Percentiles rank a stretch among this genome's conserved stretches.
phyloP scores from a whole-genome alignment of 768 basidiomycete genomes.

The Rhizopogon rudus region DNA sequence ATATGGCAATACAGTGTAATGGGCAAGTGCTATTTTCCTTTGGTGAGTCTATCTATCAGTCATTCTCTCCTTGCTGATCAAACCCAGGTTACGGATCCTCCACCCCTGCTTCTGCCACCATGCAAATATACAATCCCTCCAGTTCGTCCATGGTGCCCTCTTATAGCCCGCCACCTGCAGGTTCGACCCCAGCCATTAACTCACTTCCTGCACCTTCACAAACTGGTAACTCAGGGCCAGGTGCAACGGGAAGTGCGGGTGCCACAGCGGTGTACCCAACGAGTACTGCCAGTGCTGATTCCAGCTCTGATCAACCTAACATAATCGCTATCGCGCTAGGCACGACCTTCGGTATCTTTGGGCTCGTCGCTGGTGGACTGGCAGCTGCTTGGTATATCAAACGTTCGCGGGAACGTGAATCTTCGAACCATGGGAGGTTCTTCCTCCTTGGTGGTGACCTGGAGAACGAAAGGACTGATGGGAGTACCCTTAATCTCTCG shows the following conservation, averaged over 20 bases:
- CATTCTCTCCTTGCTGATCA: constrained; percentile 1
- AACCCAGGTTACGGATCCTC: constrained; percentile 27
- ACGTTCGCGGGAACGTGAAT: constrained; percentile 17
- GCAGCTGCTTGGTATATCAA: constrained; percentile 42
- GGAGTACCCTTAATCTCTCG: constrained; percentile 2
- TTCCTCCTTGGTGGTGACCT: constrained; percentile 14
- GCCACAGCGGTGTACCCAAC: constrained; percentile 8
- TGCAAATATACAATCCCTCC: constrained; percentile 47
- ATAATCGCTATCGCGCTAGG: constrained; percentile 56
- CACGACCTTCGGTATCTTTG: constrained; percentile 55
- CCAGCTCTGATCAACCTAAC: constrained; percentile 16
- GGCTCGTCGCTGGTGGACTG: constrained; percentile 39
- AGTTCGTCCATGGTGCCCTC: constrained; percentile 36
- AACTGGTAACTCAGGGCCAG: constrained; percentile 16
- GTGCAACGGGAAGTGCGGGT: constrained; percentile 3
- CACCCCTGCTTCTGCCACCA: constrained; percentile 39
- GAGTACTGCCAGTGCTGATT: constrained; percentile 4
- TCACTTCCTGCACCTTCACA: constrained; percentile 32
- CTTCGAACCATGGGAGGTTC: constrained; percentile 9
- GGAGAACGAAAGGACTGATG: constrained; percentile 9
- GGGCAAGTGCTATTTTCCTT: constrained; percentile 70
- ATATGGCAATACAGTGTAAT: constrained; percentile 61
- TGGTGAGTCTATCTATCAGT: constrained; percentile 41
- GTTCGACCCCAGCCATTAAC: constrained; percentile 22
- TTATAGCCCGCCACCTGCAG: constrained; percentile 31